phyloP scores from a whole-genome alignment of 2,329 filamentous ascomycete genomes.

The Ambrosiella beaveri region DNA sequence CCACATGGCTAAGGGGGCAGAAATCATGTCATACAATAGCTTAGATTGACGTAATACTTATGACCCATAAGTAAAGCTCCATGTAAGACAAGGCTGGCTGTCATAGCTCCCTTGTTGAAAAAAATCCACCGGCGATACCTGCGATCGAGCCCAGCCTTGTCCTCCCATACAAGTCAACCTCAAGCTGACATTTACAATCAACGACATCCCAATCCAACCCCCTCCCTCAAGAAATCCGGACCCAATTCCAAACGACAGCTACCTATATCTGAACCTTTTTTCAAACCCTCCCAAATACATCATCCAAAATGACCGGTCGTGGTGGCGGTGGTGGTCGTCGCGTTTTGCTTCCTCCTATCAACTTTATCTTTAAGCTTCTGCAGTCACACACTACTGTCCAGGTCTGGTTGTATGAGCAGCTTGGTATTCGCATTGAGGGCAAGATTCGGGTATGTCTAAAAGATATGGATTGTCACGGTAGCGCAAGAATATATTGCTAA shows the following conservation, averaged over 20 bases:
- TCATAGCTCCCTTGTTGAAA: background rate
- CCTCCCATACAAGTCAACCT: background rate
- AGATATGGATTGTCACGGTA: constrained; percentile 44
- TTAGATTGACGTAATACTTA: background rate
- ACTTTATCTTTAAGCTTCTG: constrained; percentile 55
- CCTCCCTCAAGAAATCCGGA: background rate
- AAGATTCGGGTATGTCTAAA: constrained; percentile 65
- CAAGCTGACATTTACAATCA: background rate
- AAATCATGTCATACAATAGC: too few species aligned
- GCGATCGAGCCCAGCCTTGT: background rate
- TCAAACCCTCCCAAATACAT: background rate
- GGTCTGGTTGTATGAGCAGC: constrained; percentile 95
- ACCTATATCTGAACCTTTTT: background rate
- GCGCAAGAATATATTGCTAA: background rate
- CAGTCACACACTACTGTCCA: constrained; percentile 67
- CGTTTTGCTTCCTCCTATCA: constrained; percentile 43
- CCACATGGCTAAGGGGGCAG: too few species aligned
- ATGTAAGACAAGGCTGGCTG: constrained; percentile 6
- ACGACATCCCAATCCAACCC: background rate
- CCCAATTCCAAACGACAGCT: background rate
- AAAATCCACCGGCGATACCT: background rate
- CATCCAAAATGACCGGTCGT: constrained; percentile 36
- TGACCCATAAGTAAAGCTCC: background rate
- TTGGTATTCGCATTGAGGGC: constrained; percentile 84
- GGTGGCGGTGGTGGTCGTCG: constrained; percentile 38